These are phyloP conservation scores for Xylona heveae DNA, from an alignment of 495 filamentous ascomycete species.

Conservation along the genomic window DNA sequence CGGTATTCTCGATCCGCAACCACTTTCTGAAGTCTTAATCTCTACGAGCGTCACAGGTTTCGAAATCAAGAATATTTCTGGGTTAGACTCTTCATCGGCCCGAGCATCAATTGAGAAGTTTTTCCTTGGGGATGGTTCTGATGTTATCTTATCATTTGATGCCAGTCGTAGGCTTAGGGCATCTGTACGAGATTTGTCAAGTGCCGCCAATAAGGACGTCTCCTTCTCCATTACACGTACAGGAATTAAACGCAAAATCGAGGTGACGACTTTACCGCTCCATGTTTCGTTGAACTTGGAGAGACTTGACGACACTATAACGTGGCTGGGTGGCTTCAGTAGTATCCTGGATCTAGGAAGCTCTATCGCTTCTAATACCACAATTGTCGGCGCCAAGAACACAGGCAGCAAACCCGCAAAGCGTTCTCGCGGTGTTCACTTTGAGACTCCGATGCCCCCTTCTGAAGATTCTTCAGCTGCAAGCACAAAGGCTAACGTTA, in stretches of 20 bases:
- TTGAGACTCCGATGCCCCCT: slow-evolving; percentile 32
- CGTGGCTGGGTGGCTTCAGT: slow-evolving; percentile 80
- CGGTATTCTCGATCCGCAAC: no score
- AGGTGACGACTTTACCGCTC: slow-evolving; percentile 67
- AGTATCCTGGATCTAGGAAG: slow-evolving; percentile 73
- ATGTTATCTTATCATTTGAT: slow-evolving; percentile 56
- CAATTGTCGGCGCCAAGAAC: slow-evolving; percentile 20
- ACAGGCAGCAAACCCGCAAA: slow-evolving; percentile 10
- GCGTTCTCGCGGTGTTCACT: slow-evolving; percentile 43
- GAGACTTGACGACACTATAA: slow-evolving; percentile 65
- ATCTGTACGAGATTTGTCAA: slow-evolving; percentile 40
- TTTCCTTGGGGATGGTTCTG: slow-evolving; percentile 48
- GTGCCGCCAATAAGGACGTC: slow-evolving; percentile 40
- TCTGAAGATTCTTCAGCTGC: slow-evolving; percentile 15
- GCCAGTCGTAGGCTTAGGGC: slow-evolving; percentile 42
- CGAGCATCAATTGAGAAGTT: slow-evolving; percentile 47
- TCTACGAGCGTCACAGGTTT: slow-evolving; percentile 25
- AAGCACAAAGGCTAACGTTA: slow-evolving; percentile 45
- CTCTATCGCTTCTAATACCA: slow-evolving; percentile 56
- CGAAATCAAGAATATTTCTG: slow-evolving; percentile 10
- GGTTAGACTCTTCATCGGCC: no score
- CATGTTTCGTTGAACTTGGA: slow-evolving; percentile 59
- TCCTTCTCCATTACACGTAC: slow-evolving; percentile 34
- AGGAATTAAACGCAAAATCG: slow-evolving; percentile 28
- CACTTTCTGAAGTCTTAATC: slow-evolving; percentile 30